phyloP scores from a whole-genome alignment of 345 rosid species.

The Clarkia xantiana region DNA sequence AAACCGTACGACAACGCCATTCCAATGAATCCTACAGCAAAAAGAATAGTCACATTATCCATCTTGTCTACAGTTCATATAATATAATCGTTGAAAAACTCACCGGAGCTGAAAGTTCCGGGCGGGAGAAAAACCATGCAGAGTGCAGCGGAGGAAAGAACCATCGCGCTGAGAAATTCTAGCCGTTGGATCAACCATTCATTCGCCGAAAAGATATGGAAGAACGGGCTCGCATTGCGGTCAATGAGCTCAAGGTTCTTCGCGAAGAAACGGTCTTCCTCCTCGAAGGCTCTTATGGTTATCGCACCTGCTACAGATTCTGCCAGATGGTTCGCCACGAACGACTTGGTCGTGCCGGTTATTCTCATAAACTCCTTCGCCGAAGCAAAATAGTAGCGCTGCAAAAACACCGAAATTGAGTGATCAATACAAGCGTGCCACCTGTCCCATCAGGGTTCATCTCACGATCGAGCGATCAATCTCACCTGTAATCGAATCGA shows the following conservation, averaged over 20 bases:
- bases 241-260: constrained; percentile 63
- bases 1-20: constrained; percentile 95
- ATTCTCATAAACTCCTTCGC: constrained; percentile 87
- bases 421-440: neutral
- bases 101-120: constrained; percentile 79
- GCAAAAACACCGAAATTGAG: constrained; percentile 7
- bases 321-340: constrained; percentile 81
- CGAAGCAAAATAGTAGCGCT: constrained; percentile 68
- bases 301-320: constrained; percentile 85
- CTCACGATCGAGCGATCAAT: neutral
- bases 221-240: constrained; percentile 79
- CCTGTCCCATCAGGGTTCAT: neutral
- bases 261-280: constrained; percentile 72
- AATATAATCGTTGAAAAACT: constrained; percentile 7
- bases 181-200: constrained; percentile 90
- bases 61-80: neutral
- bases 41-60: neutral
- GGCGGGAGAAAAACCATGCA: constrained; percentile 93
- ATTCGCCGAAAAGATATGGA: constrained; percentile 73
- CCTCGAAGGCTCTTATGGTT: constrained; percentile 84
- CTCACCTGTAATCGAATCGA: constrained; percentile 73
- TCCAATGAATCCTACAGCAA: constrained; percentile 72
- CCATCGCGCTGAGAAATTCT: constrained; percentile 60
- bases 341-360: constrained; percentile 84
- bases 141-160: constrained; percentile 71